Evolutionary conservation across 208 protist genomes (phyloP).

Genomic region (Leishmania gerbilli): DNA sequence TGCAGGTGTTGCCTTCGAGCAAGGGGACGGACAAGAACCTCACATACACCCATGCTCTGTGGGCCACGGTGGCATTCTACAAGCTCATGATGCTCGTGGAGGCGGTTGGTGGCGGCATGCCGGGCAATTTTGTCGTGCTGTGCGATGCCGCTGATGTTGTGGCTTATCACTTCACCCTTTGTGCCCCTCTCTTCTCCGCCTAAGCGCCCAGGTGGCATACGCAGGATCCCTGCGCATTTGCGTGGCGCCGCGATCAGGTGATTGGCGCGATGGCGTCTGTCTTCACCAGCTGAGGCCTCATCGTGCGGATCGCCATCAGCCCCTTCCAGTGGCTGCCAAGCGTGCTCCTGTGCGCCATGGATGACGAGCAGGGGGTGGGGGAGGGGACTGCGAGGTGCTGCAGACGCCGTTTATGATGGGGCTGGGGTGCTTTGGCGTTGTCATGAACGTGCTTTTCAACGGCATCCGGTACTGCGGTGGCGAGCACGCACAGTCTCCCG

Average conservation of each 20-base stretch:
- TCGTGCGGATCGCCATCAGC: slow-evolving; percentile 26
- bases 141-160: slow-evolving; percentile 24
- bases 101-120: slow-evolving; percentile 23
- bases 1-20: slow-evolving; percentile 7
- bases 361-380: background rate
- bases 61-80: slow-evolving; percentile 15
- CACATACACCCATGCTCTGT: slow-evolving; percentile 10
- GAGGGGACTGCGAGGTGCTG: slow-evolving; percentile 11
- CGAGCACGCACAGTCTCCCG: slow-evolving; percentile 23
- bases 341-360: slow-evolving; percentile 11
- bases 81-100: slow-evolving; percentile 18
- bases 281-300: slow-evolving; percentile 25
- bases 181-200: slow-evolving; percentile 27
- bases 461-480: slow-evolving; percentile 23
- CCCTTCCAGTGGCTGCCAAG: slow-evolving; percentile 18
- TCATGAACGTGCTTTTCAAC: slow-evolving; percentile 29
- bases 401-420: slow-evolving; percentile 26
- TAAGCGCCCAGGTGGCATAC: slow-evolving; percentile 10
- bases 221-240: slow-evolving; percentile 21
- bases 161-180: slow-evolving; percentile 19
- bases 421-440: slow-evolving; percentile 20
- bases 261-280: slow-evolving; percentile 20
- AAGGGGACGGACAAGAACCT: background rate
- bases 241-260: slow-evolving; percentile 24
- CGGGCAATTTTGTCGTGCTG: slow-evolving; percentile 21